These are phyloP conservation scores for Tephrocybe sp. DNA, from an alignment of 768 basidiomycete species.

Conservation along the genomic window DNA sequence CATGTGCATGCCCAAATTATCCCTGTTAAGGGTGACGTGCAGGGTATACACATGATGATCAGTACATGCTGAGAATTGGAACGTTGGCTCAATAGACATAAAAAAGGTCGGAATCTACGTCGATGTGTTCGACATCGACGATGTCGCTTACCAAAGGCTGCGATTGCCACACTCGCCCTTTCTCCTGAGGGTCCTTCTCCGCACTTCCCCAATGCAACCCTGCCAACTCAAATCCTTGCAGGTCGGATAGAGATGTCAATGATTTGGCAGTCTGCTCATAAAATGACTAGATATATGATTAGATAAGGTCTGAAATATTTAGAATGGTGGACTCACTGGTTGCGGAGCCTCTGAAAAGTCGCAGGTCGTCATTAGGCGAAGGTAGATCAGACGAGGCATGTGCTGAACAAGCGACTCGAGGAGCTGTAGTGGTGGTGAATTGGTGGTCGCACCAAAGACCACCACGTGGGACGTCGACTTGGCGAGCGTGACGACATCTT, in stretches of 20 bases:
- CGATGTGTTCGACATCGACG: conserved; percentile 28
- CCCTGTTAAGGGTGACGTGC: not conserved
- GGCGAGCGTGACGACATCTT: conserved; percentile 52
- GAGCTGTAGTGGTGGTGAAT: conserved; percentile 54
- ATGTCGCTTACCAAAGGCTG: conserved; percentile 38
- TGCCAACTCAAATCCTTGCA: conserved; percentile 69
- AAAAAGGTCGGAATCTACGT: conserved; percentile 33
- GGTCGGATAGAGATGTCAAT: conserved; percentile 58
- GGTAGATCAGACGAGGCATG: conserved; percentile 62
- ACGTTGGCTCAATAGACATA: conserved; percentile 27
- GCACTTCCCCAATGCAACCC: conserved; percentile 75
- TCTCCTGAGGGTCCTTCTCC: conserved; percentile 40
- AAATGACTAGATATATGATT: conserved; percentile 46
- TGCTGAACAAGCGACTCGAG: conserved; percentile 54
- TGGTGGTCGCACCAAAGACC: conserved; percentile 61
- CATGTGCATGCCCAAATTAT: not conserved
- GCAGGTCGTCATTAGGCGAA: conserved; percentile 64
- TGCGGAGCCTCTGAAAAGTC: conserved; percentile 50
- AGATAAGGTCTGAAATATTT: conserved; percentile 18
- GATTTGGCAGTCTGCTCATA: conserved; percentile 59
- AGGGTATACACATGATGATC: not conserved
- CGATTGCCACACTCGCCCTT: conserved; percentile 54
- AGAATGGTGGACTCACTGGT: conserved; percentile 39
- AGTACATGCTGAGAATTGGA: not conserved
- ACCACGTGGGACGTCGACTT: conserved; percentile 49